Evolutionary conservation across 768 basidiomycete genomes (phyloP).

Genomic region (Macrolepiota albuminosa): DNA sequence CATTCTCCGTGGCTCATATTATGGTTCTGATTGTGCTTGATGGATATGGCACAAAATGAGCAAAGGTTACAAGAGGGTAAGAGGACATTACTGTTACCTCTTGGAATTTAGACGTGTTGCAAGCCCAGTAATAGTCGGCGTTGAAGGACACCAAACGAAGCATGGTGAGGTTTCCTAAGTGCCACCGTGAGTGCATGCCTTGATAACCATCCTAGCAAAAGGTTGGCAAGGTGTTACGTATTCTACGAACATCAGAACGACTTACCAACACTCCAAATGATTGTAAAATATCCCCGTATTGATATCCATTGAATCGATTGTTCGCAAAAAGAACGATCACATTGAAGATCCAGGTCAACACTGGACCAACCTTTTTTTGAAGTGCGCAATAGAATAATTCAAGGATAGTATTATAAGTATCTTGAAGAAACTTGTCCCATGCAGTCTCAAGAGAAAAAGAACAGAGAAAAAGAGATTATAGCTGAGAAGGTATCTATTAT

Average conservation of each 20-base stretch:
- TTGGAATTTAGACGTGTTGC: slow-evolving; percentile 29
- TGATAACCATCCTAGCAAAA: slow-evolving; percentile 49
- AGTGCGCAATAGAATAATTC: slow-evolving; percentile 66
- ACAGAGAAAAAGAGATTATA: slow-evolving; percentile 61
- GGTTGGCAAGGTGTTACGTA: background rate
- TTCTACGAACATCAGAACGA: slow-evolving; percentile 2
- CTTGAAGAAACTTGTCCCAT: slow-evolving; percentile 79
- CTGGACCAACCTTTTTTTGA: slow-evolving; percentile 39
- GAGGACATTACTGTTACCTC: slow-evolving; percentile 39
- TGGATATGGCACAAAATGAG: background rate
- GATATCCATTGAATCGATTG: slow-evolving; percentile 71
- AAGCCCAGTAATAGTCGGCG: slow-evolving; percentile 91
- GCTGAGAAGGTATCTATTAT: slow-evolving; percentile 37
- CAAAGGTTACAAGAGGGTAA: background rate
- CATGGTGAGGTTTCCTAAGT: slow-evolving; percentile 98
- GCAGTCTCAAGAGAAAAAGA: slow-evolving; percentile 64
- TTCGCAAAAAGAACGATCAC: slow-evolving; percentile 68
- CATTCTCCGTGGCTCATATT: slow-evolving; percentile 56
- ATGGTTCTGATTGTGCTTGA: slow-evolving; percentile 12
- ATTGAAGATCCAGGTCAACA: slow-evolving; percentile 78
- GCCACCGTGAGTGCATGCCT: slow-evolving; percentile 89
- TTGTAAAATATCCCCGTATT: slow-evolving; percentile 51
- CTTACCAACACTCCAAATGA: slow-evolving; percentile 59
- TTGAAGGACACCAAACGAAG: slow-evolving; percentile 89
- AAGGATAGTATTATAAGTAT: slow-evolving; percentile 61